These are phyloP conservation scores for Brasenia schreberi DNA, from an alignment of 164 flowering plant genomes.

Conservation along the genomic window DNA sequence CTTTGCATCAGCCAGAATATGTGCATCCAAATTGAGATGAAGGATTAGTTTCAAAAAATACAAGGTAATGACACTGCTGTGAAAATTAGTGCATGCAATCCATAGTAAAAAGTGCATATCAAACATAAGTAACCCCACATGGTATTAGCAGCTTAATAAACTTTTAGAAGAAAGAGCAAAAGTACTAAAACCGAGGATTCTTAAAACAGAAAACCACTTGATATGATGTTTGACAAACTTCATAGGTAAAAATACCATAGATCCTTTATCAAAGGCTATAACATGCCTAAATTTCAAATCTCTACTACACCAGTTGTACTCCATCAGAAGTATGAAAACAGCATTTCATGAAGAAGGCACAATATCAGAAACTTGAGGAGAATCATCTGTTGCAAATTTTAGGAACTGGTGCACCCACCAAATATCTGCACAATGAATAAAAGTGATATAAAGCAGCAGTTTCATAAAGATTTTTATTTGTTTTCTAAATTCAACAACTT, in stretches of 20 bases:
- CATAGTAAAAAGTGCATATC: too few species aligned
- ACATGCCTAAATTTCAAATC: not conserved
- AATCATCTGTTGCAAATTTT: conserved; percentile 39
- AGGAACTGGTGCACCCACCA: conserved; percentile 28
- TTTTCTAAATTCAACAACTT: not conserved
- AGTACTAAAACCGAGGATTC: not conserved
- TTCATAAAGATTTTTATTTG: conserved; percentile 10
- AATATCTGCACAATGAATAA: conserved; percentile 40
- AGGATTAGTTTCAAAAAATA: too few species aligned
- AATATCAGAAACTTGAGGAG: conserved; percentile 38
- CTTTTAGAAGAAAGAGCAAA: not conserved
- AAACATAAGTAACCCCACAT: not conserved
- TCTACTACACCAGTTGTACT: conserved; percentile 4
- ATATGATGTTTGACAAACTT: not conserved
- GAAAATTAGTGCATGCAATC: too few species aligned
- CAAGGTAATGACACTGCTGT: too few species aligned
- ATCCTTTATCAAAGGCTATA: not conserved
- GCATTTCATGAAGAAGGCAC: conserved; percentile 28
- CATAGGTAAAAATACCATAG: not conserved
- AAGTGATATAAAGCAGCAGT: conserved; percentile 11
- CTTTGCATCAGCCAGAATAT: too few species aligned
- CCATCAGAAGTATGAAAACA: conserved; percentile 21
- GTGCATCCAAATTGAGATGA: too few species aligned
- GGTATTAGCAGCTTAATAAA: not conserved
- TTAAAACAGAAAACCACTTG: not conserved